These are phyloP conservation scores for Strobilomyces dryophilus DNA, from an alignment of 768 basidiomycete genomes.

Conservation along the genomic window DNA sequence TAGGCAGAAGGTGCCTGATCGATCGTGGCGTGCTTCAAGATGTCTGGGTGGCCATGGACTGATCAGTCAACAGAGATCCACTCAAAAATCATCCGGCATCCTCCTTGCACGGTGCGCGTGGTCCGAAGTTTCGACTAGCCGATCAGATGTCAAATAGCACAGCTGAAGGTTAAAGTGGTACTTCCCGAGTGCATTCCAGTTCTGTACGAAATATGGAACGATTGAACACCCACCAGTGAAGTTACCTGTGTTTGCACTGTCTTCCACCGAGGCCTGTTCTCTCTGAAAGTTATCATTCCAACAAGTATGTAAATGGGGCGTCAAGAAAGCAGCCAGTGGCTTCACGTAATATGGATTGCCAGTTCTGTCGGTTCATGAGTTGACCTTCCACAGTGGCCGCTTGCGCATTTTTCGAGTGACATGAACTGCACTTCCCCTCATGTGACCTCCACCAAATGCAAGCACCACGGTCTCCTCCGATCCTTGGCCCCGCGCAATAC, in stretches of 20 bases:
- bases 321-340: constrained; percentile 17
- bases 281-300: constrained; percentile 7
- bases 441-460: constrained; percentile 73
- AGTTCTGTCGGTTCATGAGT: constrained; percentile 50
- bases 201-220: constrained; percentile 1
- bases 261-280: background rate
- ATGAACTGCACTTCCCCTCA: constrained; percentile 74
- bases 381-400: constrained; percentile 78
- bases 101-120: constrained; percentile 9
- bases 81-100: constrained; percentile 15
- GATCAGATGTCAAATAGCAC: constrained; percentile 19
- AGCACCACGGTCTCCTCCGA: constrained; percentile 90
- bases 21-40: constrained; percentile 44
- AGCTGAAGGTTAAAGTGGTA: constrained; percentile 26
- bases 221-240: background rate
- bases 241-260: constrained; percentile 1
- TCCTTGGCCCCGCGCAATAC: constrained; percentile 64
- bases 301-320: constrained; percentile 21
- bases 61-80: constrained; percentile 17
- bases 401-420: constrained; percentile 85
- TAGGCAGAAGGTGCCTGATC: constrained; percentile 45
- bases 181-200: constrained; percentile 17
- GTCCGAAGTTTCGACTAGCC: constrained; percentile 12
- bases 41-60: background rate
- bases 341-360: constrained; percentile 27